Evolutionary conservation across 208 protist genomes (phyloP), one percentile per base, ranked within the genome.

Genomic region (Trichomonas vaginalis): DNA sequence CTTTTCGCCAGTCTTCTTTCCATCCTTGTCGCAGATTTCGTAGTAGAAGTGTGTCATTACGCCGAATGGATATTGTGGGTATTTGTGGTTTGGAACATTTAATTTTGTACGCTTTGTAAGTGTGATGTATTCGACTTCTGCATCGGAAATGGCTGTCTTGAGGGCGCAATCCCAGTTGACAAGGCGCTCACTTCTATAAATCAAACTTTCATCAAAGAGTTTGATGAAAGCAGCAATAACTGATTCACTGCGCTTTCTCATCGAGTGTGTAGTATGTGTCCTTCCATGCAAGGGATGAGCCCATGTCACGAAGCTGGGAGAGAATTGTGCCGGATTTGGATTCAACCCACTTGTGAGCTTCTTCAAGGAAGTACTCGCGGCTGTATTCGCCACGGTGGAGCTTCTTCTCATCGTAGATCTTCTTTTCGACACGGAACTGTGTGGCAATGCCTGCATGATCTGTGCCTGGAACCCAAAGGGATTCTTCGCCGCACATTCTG

Each of bases 201-300:
- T 98, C 6, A 99, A 88, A 23, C 98, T 98, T 86, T 99, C 97
- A 79, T 99, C 98, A 97, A 98, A 98, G 95, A 99, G 96, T 62
- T 97, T 96, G 46, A 99, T 97, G 97, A 99, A 99, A 0, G 98
- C 98, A 96, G 99, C 98, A 14, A 97, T 96, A 39, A 99, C 99
- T 70, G 99, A 98, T n/a, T 96, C 83, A 0, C 48, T 97, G 56
- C 97, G 98, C 79, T 97, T n/a, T 96, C 87, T 97, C 97, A 97
- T 99, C 99, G 98, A 99, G 99, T 17, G 99, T 99, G 97, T 99
- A 99, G 83, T 97, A 98, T 96, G 99, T 98, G 27, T 99, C 97
- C 0, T 97, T 97, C 99, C 99, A 99, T 97, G 99, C 99, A 6
- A 99, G 95, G 46, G 98, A 99, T n/a, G 98, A 97, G 42, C 99